Conservation (phyloP, 495 filamentous ascomycete species). For the Hypomontagnella monticulosa region DNA sequence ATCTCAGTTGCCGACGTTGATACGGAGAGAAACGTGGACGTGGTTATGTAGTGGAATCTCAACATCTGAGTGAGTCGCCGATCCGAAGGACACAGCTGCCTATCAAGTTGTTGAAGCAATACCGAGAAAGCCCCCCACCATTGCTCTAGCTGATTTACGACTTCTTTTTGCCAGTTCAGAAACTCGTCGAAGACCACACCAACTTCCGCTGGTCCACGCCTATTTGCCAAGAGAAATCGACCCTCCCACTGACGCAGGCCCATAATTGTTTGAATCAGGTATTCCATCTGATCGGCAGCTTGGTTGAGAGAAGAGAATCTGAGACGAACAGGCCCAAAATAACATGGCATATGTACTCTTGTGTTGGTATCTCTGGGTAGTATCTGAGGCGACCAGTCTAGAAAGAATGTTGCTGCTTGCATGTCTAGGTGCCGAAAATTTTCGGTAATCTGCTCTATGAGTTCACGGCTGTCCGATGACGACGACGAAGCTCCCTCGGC, state of each 20-base stretch:
- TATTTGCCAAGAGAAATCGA: background rate
- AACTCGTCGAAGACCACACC: background rate
- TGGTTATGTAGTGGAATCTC: conserved; percentile 44
- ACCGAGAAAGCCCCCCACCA: conserved; percentile 29
- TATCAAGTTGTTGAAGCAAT: conserved; percentile 8
- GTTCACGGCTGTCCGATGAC: background rate
- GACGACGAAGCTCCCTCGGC: conserved; percentile 2
- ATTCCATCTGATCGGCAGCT: conserved; percentile 29
- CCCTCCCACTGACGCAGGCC: conserved; percentile 13
- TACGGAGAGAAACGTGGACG: conserved; percentile 42
- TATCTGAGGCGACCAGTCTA: conserved; percentile 26
- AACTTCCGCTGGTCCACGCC: conserved; percentile 4
- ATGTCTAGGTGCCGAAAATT: conserved; percentile 42
- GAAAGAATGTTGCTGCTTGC: conserved; percentile 40
- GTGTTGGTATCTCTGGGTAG: background rate
- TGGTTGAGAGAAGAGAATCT: conserved; percentile 20
- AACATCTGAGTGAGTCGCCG: conserved; percentile 17
- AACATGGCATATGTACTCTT: background rate
- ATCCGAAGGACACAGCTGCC: background rate
- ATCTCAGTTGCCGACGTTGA: conserved; percentile 28
- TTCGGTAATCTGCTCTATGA: conserved; percentile 20
- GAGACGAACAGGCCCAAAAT: background rate
- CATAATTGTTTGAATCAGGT: conserved; percentile 25
- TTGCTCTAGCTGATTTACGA: conserved; percentile 18
- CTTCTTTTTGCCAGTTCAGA: conserved; percentile 5